Conservation (phyloP, 805 yeast species). For the Saccharomycopsis sp. region DNA sequence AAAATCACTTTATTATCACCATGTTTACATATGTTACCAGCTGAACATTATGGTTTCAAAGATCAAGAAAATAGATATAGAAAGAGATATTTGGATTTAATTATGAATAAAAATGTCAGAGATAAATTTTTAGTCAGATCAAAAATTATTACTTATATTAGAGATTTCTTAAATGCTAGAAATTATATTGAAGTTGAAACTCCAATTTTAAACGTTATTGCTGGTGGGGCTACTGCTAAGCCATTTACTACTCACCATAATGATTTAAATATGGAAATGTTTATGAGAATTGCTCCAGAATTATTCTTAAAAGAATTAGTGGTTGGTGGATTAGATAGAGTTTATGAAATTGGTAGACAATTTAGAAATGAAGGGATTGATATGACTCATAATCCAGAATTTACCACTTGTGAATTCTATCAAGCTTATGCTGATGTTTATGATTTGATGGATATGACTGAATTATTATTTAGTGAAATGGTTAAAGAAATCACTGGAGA, state of each 20-base stretch:
- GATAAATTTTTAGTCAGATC: constrained; percentile 36
- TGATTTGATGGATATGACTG: constrained; percentile 67
- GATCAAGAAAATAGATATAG: constrained; percentile 12
- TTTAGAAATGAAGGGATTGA: constrained; percentile 98
- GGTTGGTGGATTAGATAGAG: constrained; percentile 97
- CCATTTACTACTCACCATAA: constrained; percentile 57
- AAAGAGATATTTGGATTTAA: constrained; percentile 7
- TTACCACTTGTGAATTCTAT: constrained; percentile 97
- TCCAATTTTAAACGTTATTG: constrained; percentile 62
- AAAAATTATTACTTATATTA: constrained; percentile 40
- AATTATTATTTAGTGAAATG: no score
- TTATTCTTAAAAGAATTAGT: constrained; percentile 91
- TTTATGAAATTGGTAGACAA: constrained; percentile 97
- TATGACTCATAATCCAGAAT: constrained; percentile 98
- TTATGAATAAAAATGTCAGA: neutral
- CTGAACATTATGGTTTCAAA: constrained; percentile 12
- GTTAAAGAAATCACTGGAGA: constrained; percentile 90
- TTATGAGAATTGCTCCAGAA: constrained; percentile 89
- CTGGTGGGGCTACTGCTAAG: constrained; percentile 89
- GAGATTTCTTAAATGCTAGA: constrained; percentile 42
- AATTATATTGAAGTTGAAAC: constrained; percentile 80
- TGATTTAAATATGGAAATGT: constrained; percentile 30
- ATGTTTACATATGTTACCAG: constrained; percentile 37
- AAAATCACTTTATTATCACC: constrained; percentile 50
- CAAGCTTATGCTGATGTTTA: constrained; percentile 96